Evolutionary conservation across 805 yeast genomes (phyloP).

Genomic region (Spathaspora hagerdaliae): DNA sequence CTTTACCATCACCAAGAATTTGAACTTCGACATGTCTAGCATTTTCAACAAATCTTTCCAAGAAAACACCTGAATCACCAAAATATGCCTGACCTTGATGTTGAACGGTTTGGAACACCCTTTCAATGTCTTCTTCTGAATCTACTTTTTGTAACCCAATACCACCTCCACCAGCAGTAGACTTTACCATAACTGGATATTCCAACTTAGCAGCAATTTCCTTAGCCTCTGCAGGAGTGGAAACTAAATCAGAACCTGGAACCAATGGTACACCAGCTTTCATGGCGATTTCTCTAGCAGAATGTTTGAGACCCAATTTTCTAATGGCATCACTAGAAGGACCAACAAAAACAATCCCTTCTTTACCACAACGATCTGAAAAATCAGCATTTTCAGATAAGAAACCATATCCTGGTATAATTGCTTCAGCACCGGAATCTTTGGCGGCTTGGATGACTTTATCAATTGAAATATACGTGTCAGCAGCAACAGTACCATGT

Average conservation of each 20-base stretch:
- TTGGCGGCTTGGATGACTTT: slow-evolving; percentile 86
- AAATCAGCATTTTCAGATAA: slow-evolving; percentile 95
- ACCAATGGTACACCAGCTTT: slow-evolving; percentile 93
- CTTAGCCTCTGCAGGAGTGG: slow-evolving; percentile 68
- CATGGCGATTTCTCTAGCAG: slow-evolving; percentile 91
- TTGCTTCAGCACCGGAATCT: slow-evolving; percentile 83
- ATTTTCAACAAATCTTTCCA: slow-evolving; percentile 91
- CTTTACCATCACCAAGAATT: slow-evolving; percentile 93
- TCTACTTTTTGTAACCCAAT: slow-evolving; percentile 95
- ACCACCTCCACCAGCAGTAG: slow-evolving; percentile 99
- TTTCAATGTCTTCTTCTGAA: slow-evolving; percentile 69
- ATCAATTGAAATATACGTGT: slow-evolving; percentile 82
- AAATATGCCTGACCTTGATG: slow-evolving; percentile 92
- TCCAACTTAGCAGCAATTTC: slow-evolving; percentile 68
- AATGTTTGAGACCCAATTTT: slow-evolving; percentile 88
- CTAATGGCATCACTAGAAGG: slow-evolving; percentile 93
- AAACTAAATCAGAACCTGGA: slow-evolving; percentile 82
- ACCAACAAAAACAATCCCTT: slow-evolving; percentile 91
- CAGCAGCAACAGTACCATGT: slow-evolving; percentile 81
- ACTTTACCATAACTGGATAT: slow-evolving; percentile 93
- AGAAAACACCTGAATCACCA: slow-evolving; percentile 92
- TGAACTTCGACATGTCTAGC: slow-evolving; percentile 97
- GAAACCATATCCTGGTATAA: slow-evolving; percentile 97
- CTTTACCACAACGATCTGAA: slow-evolving; percentile 78
- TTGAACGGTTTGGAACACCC: slow-evolving; percentile 84